Evolutionary conservation across 768 basidiomycete species (phyloP), one percentile per base, ranked within the genome.

Genomic region (Phaffia tasmanica): DNA sequence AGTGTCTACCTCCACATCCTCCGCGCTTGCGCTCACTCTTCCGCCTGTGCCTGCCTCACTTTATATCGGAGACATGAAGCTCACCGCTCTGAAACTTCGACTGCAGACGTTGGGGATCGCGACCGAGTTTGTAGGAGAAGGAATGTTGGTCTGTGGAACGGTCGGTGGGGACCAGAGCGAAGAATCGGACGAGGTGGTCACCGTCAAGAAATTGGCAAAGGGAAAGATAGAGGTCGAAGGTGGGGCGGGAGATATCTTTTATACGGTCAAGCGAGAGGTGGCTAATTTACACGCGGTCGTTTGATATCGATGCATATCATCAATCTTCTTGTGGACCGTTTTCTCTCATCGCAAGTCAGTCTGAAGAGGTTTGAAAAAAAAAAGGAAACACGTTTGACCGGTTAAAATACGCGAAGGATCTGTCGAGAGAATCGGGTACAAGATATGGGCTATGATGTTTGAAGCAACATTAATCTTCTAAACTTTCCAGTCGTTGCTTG

Each of bases 51-150:
- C 91, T 0, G 83, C 85, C 67, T 93, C 94, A 0, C 88, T 93
- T 8, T 94, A 97, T 86, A 95, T 99, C 64, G 95, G 95, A 60
- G 95, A 98, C 73, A 83, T 99, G 51, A 92, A 95, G 74, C 80
- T 99, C 32, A 92, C 91, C 0, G 82, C 84, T 1, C 81, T 99
- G 57, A 95, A 97, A 76, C 75, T 85, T n/a, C 83, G 85, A 6
- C 80, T 99, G 25, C 80, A 84, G 5, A 76, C 83, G 1, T 78
- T 89, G 2, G 85, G 86, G 14, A 84, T 98, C 56, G 86, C 88
- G 54, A 89, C 93, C 0, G 93, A 97, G 75, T 85, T 98, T 64
- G 86, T 92, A n/a, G 94, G 94, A 27, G 94, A 98, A 78, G 95
- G 95, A 79, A 87, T 94, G 11, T 80, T 99, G 32, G 82, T 99